These are phyloP conservation scores for Globisporangium camurandrum DNA, from an alignment of 352 stramenopile genomes.

Conservation along the genomic window DNA sequence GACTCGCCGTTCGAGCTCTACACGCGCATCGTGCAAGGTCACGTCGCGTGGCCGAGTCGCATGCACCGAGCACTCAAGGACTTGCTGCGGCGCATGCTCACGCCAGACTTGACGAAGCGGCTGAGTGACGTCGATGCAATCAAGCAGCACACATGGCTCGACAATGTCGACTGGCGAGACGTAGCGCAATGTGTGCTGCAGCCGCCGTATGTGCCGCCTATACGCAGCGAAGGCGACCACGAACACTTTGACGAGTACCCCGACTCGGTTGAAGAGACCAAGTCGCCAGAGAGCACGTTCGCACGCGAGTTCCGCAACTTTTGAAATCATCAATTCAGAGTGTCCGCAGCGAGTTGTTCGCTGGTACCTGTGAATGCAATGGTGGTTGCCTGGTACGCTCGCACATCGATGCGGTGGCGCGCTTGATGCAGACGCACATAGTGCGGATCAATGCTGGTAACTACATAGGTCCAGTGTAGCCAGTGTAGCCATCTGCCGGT, in stretches of 20 bases:
- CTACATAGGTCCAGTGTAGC: no score
- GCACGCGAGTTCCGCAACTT: constrained; percentile 33
- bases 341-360: no score
- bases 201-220: constrained; percentile 32
- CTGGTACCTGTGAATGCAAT: no score
- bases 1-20: constrained; percentile 87
- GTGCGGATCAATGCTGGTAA: no score
- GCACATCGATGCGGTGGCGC: no score
- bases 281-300: constrained; percentile 19
- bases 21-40: constrained; percentile 65
- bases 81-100: constrained; percentile 61
- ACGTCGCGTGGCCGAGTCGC: constrained; percentile 44
- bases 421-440: no score
- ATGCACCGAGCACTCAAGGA: constrained; percentile 39
- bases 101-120: constrained; percentile 36
- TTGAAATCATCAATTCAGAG: no score
- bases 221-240: constrained; percentile 37
- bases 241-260: constrained; percentile 65
- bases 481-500: no score
- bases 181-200: constrained; percentile 36
- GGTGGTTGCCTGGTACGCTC: no score
- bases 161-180: constrained; percentile 51
- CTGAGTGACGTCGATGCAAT: constrained; percentile 38
- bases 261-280: constrained; percentile 39
- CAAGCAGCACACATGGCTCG: constrained; percentile 61